A percentile compares a stretch with the other conserved stretches of the same genome.
phyloP scores from a whole-genome alignment of 108 stramenopile genomes.

The Pseudonitzschia delicatissima region DNA sequence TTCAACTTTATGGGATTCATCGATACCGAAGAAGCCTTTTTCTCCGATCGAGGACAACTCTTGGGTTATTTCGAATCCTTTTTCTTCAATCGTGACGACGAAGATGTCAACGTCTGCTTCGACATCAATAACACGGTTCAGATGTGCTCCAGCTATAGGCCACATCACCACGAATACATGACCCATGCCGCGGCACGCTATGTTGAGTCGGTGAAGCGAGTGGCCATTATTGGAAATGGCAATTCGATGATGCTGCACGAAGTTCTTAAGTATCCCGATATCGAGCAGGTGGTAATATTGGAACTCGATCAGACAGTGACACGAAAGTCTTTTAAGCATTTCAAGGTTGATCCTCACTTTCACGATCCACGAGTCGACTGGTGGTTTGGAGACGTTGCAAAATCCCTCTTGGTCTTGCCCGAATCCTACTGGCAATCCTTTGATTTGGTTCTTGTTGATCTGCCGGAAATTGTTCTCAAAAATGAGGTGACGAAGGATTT shows the following conservation, averaged over 20 bases:
- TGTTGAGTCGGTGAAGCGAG: slow-evolving; percentile 37
- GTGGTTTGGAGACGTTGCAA: slow-evolving; percentile 79
- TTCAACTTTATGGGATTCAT: neutral
- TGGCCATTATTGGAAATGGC: slow-evolving; percentile 55
- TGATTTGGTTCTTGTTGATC: slow-evolving; percentile 81
- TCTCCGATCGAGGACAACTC: neutral
- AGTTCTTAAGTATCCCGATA: slow-evolving; percentile 51
- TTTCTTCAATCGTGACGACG: neutral
- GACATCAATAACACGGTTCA: slow-evolving; percentile 42
- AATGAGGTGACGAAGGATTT: slow-evolving; percentile 60
- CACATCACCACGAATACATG: slow-evolving; percentile 49
- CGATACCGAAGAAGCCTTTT: neutral
- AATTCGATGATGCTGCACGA: slow-evolving; percentile 85
- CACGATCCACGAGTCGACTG: slow-evolving; percentile 56
- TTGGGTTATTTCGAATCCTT: neutral
- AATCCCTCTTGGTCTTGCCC: slow-evolving; percentile 51
- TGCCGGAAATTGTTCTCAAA: slow-evolving; percentile 77
- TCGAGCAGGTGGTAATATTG: slow-evolving; percentile 52
- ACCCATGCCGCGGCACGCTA: slow-evolving; percentile 41
- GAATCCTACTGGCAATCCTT: slow-evolving; percentile 77
- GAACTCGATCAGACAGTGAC: slow-evolving; percentile 75
- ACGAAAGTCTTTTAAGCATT: slow-evolving; percentile 63
- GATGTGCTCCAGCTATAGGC: slow-evolving; percentile 47
- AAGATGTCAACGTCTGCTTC: slow-evolving; percentile 39
- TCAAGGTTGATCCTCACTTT: slow-evolving; percentile 72